Percentiles rank a stretch among this genome's conserved stretches.
phyloP scores from a whole-genome alignment of 176 grass and related monocot genomes.

The Thinopyrum elongatum region DNA sequence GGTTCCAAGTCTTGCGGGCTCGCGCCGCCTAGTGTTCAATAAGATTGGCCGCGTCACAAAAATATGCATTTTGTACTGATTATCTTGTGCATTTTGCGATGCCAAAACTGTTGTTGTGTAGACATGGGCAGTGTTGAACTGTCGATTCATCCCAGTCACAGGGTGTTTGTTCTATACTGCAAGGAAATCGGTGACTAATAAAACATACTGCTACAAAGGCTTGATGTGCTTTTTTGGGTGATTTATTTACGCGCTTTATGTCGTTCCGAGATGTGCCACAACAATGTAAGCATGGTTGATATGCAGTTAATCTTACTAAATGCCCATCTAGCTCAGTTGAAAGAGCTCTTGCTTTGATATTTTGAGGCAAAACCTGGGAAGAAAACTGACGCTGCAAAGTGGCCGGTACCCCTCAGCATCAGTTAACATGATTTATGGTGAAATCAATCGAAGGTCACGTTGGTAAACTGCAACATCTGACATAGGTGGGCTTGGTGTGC shows the following conservation, averaged over 20 bases:
- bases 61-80: conserved; percentile 10
- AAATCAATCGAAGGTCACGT: too few species aligned
- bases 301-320: neutral
- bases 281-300: neutral
- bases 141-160: neutral
- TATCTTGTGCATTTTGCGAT: neutral
- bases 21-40: neutral
- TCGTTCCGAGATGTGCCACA: neutral
- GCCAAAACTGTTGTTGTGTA: neutral
- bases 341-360: too few species aligned
- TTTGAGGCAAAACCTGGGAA: neutral
- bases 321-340: too few species aligned
- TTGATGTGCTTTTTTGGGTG: neutral
- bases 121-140: neutral
- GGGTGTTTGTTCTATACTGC: neutral
- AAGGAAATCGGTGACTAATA: neutral
- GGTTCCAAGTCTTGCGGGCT: neutral
- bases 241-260: neutral
- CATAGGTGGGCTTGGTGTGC: too few species aligned
- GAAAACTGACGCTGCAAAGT: neutral
- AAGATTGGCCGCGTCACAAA: neutral
- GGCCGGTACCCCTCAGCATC: too few species aligned
- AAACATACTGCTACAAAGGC: neutral
- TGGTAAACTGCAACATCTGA: too few species aligned
- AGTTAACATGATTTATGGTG: too few species aligned